phyloP scores from a whole-genome alignment of 129 eudicot genomes.

The Chrysanthemum seticuspe region DNA sequence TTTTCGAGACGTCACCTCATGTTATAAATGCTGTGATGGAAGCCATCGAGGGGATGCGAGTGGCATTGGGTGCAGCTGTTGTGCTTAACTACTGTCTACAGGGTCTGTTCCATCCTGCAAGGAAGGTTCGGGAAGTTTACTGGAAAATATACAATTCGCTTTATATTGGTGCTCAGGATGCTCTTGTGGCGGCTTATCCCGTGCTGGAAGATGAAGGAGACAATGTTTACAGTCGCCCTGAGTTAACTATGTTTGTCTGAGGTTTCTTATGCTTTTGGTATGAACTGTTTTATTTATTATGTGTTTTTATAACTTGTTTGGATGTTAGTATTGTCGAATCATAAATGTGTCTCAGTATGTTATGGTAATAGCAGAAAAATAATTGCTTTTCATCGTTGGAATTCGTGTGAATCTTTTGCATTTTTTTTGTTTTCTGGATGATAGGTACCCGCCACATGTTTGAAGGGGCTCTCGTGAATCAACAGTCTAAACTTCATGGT shows the following conservation, averaged over 20 bases:
- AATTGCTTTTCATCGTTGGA: neutral
- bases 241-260: slow-evolving; percentile 74
- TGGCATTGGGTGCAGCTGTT: slow-evolving; percentile 84
- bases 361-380: neutral
- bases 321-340: slow-evolving; percentile 15
- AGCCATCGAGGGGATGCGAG: slow-evolving; percentile 98
- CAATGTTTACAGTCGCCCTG: slow-evolving; percentile 78
- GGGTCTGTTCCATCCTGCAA: slow-evolving; percentile 94
- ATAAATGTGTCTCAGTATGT: neutral
- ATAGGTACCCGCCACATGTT: neutral
- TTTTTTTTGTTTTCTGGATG: neutral
- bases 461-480: neutral
- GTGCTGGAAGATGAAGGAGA: slow-evolving; percentile 76
- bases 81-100: slow-evolving; percentile 89
- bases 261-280: slow-evolving; percentile 6
- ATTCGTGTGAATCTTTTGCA: neutral
- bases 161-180: slow-evolving; percentile 92
- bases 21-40: slow-evolving; percentile 95
- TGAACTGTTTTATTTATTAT: slow-evolving; percentile 8
- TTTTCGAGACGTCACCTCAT: slow-evolving; percentile 93
- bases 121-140: slow-evolving; percentile 96
- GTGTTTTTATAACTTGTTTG: slow-evolving; percentile 6
- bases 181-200: slow-evolving; percentile 90
- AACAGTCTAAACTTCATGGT: neutral
- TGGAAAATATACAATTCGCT: slow-evolving; percentile 95